A percentile compares a stretch with the other conserved stretches of the same genome.
Conservation (phyloP, 768 basidiomycete species). For the Candolleomyces eurysporus region DNA sequence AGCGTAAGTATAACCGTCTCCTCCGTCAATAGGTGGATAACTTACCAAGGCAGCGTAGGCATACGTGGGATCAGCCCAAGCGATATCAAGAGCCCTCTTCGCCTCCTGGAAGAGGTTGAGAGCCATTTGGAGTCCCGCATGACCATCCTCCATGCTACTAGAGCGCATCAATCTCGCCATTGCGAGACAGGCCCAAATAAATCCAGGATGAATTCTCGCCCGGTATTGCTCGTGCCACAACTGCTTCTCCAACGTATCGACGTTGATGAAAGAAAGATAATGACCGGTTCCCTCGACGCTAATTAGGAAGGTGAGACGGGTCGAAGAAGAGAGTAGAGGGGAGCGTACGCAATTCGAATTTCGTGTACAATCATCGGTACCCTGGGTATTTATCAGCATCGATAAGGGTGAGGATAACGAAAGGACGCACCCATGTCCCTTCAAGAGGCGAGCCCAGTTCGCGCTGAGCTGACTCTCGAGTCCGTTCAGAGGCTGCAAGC, state of each 20-base stretch:
- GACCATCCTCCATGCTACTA: constrained; percentile 60
- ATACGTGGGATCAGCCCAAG: neutral
- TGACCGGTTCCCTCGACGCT: constrained; percentile 66
- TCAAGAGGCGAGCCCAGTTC: constrained; percentile 2
- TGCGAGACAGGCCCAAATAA: constrained; percentile 67
- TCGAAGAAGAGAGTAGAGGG: neutral
- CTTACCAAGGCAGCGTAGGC: constrained; percentile 63
- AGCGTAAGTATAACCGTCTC: too few species aligned
- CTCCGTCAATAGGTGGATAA: neutral
- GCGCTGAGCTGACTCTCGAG: neutral
- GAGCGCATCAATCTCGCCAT: constrained; percentile 72
- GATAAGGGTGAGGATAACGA: constrained; percentile 1
- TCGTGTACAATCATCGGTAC: constrained; percentile 21
- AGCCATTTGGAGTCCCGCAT: constrained; percentile 55
- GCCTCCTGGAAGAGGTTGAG: constrained; percentile 57
- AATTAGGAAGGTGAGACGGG: neutral
- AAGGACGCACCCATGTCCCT: neutral
- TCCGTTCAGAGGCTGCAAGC: neutral
- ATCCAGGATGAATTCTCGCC: constrained; percentile 62
- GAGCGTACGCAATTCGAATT: constrained; percentile 26
- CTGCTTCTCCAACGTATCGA: constrained; percentile 49
- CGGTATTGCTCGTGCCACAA: constrained; percentile 54
- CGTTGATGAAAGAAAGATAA: constrained; percentile 68
- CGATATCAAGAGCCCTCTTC: constrained; percentile 44
- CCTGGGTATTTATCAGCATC: constrained; percentile 2